These are phyloP conservation scores for Botrytis deweyae DNA, from an alignment of 2,329 filamentous ascomycete genomes.

Conservation along the genomic window DNA sequence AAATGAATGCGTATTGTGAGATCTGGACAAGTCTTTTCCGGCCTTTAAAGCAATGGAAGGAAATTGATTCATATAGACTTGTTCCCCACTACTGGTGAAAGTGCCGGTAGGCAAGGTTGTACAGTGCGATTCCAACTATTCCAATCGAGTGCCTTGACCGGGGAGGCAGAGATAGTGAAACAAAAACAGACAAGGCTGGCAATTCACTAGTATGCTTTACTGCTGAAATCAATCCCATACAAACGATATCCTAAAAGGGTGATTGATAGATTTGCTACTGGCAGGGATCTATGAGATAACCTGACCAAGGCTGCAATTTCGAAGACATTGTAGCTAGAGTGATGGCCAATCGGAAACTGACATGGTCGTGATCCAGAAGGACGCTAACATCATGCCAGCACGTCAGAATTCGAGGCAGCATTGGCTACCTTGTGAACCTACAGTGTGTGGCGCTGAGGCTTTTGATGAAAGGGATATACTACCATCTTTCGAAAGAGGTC, in stretches of 20 bases:
- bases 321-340: conserved; percentile 10
- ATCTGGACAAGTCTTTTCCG: conserved; percentile 12
- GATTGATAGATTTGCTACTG: conserved; percentile 3
- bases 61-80: conserved; percentile 18
- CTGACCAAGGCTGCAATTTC: conserved; percentile 13
- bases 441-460: conserved; percentile 32
- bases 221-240: conserved; percentile 10
- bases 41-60: conserved; percentile 2
- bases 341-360: conserved; percentile 14
- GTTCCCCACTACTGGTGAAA: conserved; percentile 6
- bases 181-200: conserved; percentile 13
- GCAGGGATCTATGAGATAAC: conserved; percentile 10
- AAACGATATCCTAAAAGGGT: conserved; percentile 5
- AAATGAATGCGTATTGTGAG: conserved; percentile 4
- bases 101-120: conserved; percentile 1
- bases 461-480: conserved; percentile 25
- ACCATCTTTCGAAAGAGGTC: conserved; percentile 31
- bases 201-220: conserved; percentile 6
- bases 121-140: conserved; percentile 11
- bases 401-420: conserved; percentile 17
- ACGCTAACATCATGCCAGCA: conserved; percentile 2
- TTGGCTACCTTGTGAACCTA: conserved; percentile 18
- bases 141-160: conserved; percentile 16
- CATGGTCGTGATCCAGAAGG: neutral
- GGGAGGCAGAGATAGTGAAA: conserved; percentile 17